phyloP scores from a whole-genome alignment of 495 filamentous ascomycete genomes.

The Pseudomonodictys pantanalensis region DNA sequence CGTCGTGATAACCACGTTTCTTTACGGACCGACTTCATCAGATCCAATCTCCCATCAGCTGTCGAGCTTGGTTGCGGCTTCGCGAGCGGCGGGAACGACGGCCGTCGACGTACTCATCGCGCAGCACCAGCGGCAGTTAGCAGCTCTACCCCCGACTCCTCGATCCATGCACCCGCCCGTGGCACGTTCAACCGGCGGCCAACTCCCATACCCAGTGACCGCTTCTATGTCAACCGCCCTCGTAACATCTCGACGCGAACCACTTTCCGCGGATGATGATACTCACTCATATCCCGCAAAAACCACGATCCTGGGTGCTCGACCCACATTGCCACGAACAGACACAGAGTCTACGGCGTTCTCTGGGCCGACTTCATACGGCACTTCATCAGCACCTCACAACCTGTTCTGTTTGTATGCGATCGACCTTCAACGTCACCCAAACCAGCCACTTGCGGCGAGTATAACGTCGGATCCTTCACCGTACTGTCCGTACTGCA shows the following conservation, averaged over 20 bases:
- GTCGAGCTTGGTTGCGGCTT: slow-evolving; percentile 18
- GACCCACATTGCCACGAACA: slow-evolving; percentile 11
- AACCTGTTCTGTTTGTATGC: slow-evolving; percentile 40
- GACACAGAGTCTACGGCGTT: slow-evolving; percentile 25
- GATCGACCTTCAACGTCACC: slow-evolving; percentile 35
- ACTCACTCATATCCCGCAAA: slow-evolving; percentile 1
- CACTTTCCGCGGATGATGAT: neutral
- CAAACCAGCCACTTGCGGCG: slow-evolving; percentile 29
- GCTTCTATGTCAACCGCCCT: slow-evolving; percentile 15
- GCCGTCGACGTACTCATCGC: slow-evolving; percentile 19
- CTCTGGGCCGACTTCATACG: slow-evolving; percentile 12
- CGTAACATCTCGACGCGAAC: slow-evolving; percentile 4
- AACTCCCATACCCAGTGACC: slow-evolving; percentile 13
- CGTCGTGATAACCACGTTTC: slow-evolving; percentile 22
- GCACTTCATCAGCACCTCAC: slow-evolving; percentile 24
- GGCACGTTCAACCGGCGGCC: neutral
- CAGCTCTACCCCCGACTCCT: slow-evolving; percentile 7
- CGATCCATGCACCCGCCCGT: neutral
- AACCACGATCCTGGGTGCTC: neutral
- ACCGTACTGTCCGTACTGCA: slow-evolving; percentile 27
- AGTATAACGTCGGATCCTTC: slow-evolving; percentile 10
- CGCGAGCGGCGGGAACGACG: slow-evolving; percentile 10
- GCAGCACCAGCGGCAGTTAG: slow-evolving; percentile 21
- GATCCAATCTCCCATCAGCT: slow-evolving; percentile 31
- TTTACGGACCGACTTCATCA: slow-evolving; percentile 30